These are phyloP conservation scores for Musa schizocarpa DNA, from an alignment of 176 grass and related monocot genomes.

Conservation along the genomic window DNA sequence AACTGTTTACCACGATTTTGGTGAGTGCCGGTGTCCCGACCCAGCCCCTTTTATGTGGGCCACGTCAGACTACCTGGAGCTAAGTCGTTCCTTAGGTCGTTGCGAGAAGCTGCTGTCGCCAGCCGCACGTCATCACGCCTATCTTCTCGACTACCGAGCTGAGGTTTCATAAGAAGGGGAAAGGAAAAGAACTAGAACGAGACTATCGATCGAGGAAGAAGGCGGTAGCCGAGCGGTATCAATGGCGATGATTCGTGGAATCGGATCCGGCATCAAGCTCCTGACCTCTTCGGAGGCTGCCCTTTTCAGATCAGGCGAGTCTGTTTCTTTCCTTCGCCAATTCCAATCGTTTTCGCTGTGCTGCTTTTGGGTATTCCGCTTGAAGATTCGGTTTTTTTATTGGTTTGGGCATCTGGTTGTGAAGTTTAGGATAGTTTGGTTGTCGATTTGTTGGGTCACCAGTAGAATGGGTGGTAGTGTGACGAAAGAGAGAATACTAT, in stretches of 20 bases:
- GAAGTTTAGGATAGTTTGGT: not conserved
- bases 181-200: too few species aligned
- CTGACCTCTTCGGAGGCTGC: slow-evolving; percentile 32
- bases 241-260: slow-evolving; percentile 51
- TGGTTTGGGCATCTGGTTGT: not conserved
- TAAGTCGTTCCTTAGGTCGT: too few species aligned
- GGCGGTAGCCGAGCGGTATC: slow-evolving; percentile 8
- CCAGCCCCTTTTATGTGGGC: too few species aligned
- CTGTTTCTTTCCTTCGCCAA: not conserved
- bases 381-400: not conserved
- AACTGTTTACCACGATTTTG: too few species aligned
- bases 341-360: not conserved
- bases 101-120: too few species aligned
- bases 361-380: not conserved
- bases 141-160: too few species aligned
- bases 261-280: slow-evolving; percentile 53
- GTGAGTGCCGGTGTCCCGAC: too few species aligned
- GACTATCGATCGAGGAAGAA: not conserved
- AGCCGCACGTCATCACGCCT: too few species aligned
- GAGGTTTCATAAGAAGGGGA: too few species aligned
- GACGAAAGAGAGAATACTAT: not conserved
- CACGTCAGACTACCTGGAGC: too few species aligned
- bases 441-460: not conserved
- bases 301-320: slow-evolving; percentile 58
- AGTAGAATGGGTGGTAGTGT: not conserved